Evolutionary conservation across 306 rosid genomes (phyloP).

Genomic region (Trifolium repens): DNA sequence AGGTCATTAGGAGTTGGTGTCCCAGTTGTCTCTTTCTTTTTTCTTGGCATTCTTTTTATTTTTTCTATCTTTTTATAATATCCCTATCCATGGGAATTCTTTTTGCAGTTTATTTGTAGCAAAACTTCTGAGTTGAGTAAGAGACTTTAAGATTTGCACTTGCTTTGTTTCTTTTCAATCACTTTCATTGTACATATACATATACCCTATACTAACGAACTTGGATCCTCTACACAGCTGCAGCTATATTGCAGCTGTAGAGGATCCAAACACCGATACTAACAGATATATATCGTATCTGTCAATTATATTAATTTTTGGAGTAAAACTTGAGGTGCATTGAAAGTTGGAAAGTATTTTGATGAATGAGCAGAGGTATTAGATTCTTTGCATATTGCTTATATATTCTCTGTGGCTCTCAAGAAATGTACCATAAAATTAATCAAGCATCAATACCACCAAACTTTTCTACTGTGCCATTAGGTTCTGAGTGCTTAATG

Average conservation of each 20-base stretch:
- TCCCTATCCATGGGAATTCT: slow-evolving; percentile 79
- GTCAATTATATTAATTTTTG: no score
- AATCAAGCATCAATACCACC: slow-evolving; percentile 30
- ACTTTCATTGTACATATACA: slow-evolving; percentile 12
- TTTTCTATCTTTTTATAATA: slow-evolving; percentile 41
- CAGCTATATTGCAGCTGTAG: no score
- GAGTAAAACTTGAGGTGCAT: slow-evolving; percentile 22
- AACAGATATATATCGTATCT: not conserved
- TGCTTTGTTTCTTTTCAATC: slow-evolving; percentile 20
- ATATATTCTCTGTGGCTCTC: slow-evolving; percentile 25
- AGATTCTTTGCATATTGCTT: slow-evolving; percentile 36
- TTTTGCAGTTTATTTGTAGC: slow-evolving; percentile 99
- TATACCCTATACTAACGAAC: no score
- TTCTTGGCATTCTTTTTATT: slow-evolving; percentile 62
- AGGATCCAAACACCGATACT: not conserved
- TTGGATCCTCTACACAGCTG: no score
- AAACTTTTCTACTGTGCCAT: slow-evolving; percentile 15
- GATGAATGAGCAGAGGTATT: slow-evolving; percentile 12
- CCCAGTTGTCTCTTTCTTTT: slow-evolving; percentile 45
- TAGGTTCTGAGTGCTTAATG: slow-evolving; percentile 19
- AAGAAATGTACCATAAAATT: slow-evolving; percentile 25
- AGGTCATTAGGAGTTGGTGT: slow-evolving; percentile 58
- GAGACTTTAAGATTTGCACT: slow-evolving; percentile 57
- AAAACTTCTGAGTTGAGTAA: slow-evolving; percentile 70
- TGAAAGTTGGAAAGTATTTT: slow-evolving; percentile 17